Percentiles rank a stretch among this genome's conserved stretches.
Evolutionary conservation across 306 rosid species (phyloP).

Genomic region (Senna siamea): DNA sequence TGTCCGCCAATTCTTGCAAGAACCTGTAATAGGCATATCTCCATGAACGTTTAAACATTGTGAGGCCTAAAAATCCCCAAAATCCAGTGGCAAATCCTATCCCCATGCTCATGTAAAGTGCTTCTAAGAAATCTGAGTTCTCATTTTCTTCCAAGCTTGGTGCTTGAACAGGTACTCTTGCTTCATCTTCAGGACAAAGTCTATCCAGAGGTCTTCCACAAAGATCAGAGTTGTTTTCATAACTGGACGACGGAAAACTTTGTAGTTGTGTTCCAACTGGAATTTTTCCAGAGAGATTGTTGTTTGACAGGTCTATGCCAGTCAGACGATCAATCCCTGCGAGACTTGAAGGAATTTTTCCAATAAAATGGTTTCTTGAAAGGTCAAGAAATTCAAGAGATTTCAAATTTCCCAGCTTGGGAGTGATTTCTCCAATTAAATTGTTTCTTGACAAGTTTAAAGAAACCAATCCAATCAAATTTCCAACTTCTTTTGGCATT

Average conservation of each 20-base stretch:
- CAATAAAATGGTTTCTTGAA: conserved; percentile 28
- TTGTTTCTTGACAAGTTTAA: too few relatives aligned
- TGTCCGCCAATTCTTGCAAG: too few relatives aligned
- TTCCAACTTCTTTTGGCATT: too few relatives aligned
- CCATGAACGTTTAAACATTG: too few relatives aligned
- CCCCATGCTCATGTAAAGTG: not conserved
- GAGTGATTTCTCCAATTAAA: conserved; percentile 24
- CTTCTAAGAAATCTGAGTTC: not conserved
- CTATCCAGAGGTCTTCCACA: conserved; percentile 31
- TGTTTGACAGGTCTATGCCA: conserved; percentile 32
- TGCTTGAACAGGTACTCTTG: too few relatives aligned
- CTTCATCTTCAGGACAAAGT: not conserved
- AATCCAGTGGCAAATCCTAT: too few relatives aligned
- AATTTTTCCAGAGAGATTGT: too few relatives aligned
- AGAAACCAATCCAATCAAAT: too few relatives aligned
- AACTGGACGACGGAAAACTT: not conserved
- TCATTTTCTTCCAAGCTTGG: not conserved
- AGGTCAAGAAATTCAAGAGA: conserved; percentile 33
- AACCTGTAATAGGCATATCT: not conserved
- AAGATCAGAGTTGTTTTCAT: not conserved
- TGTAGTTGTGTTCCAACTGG: conserved; percentile 31
- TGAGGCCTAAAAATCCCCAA: too few relatives aligned
- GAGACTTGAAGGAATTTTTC: conserved; percentile 25
- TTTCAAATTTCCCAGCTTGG: conserved; percentile 8
- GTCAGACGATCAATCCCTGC: not conserved